A percentile compares a stretch with the other conserved stretches of the same genome.
These are phyloP conservation scores for Tetrapisispora taiwanensis DNA, from an alignment of 805 yeast species.

Conservation along the genomic window DNA sequence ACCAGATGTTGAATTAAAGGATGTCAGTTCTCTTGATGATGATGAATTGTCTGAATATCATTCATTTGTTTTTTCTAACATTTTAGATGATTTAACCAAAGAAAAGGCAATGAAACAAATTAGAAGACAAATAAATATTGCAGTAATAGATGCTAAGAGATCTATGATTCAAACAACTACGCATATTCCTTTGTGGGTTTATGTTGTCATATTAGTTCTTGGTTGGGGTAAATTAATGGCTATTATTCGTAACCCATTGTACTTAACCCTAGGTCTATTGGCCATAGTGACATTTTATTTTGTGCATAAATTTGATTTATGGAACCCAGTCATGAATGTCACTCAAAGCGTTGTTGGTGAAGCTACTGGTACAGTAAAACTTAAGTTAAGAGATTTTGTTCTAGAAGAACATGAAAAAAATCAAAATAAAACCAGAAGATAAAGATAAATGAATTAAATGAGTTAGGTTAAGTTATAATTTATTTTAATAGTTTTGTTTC, in stretches of 20 bases:
- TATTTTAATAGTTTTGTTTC: neutral
- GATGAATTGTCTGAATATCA: constrained; percentile 35
- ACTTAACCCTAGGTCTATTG: constrained; percentile 52
- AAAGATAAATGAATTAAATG: neutral
- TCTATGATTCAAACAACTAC: constrained; percentile 69
- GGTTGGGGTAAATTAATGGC: constrained; percentile 97
- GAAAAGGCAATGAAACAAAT: constrained; percentile 47
- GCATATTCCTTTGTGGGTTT: constrained; percentile 76
- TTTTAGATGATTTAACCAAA: constrained; percentile 49
- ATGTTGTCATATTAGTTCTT: constrained; percentile 56
- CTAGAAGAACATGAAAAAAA: constrained; percentile 36
- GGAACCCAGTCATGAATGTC: constrained; percentile 64
- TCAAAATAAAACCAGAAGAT: neutral
- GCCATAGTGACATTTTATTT: constrained; percentile 53
- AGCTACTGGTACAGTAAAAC: constrained; percentile 44
- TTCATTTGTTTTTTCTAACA: constrained; percentile 41
- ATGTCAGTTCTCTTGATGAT: constrained; percentile 23
- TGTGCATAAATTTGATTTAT: constrained; percentile 57
- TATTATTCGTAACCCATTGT: constrained; percentile 74
- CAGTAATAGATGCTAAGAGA: constrained; percentile 80
- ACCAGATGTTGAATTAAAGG: constrained; percentile 45
- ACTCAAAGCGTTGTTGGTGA: constrained; percentile 49
- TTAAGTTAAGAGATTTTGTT: constrained; percentile 48
- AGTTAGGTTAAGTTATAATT: neutral
- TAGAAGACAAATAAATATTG: constrained; percentile 66